Base-by-base conservation (phyloP, 2,329 filamentous ascomycete genomes). In the Verticillium isaacii region DNA sequence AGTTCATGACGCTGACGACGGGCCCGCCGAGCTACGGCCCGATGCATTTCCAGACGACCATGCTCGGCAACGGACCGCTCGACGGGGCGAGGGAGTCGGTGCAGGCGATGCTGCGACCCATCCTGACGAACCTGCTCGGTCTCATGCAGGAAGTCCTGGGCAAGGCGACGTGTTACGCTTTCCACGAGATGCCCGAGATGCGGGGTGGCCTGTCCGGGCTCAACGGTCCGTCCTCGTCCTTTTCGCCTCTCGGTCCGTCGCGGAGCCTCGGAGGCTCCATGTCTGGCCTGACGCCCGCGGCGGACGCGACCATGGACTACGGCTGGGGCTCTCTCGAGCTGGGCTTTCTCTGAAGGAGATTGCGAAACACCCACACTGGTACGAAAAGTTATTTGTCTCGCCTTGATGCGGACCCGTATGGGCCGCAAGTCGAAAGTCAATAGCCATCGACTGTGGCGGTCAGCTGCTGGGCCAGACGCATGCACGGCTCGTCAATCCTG, bases 61-160 rank as follows among this genome's bases (percentile, higher is more conserved):
- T 52, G 45, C 45, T 52, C 45, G 45, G 45, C 8, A 52, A 52
- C n/a, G 32, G 55, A 37, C 55, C 32, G 11, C 32, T 36, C 8
- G 32, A 34, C 37, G 55, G 60, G 56, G 59, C 66, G 5, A 65
- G 62, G 36, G 68, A 66, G 45, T 65, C 67, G 2, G 65, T 62
- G 29, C 65, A 64, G 59, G 66, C 64, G 8, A 61, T 69, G 57
- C 58, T 68, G 14, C 57, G 64, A 12, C 66, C 67, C 2, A 62
- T 66, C 25, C 60, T 68, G 32, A 62, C 65, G 9, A 62, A 63
- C 6, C 67, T 74, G 12, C 66, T 67, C 6, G 58, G 61, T 12
- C 52, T 76, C 52, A 68, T 76, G 64, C 70, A 72, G 52, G 71
- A 73, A n/a, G 70, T 71, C 3, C 62, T 75, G 4, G 74, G 74